Evolutionary conservation across 2,329 filamentous ascomycete species (phyloP), one percentile per base, ranked within the genome.

Genomic region (Chrysoporthe austroafricana): DNA sequence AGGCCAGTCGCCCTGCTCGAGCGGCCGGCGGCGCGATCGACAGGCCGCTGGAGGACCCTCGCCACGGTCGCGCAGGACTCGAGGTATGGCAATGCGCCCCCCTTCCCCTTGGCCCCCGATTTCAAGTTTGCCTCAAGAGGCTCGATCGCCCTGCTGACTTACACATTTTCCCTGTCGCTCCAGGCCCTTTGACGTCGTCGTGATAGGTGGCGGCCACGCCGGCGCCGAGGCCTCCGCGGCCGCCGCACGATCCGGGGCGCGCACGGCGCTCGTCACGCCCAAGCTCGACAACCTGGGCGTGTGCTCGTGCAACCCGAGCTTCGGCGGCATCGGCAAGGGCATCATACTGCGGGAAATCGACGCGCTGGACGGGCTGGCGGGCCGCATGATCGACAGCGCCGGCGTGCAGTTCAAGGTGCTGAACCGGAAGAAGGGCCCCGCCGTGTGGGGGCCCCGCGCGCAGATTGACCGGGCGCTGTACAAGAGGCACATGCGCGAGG

Each of bases 321-420:
- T 99, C 76, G 96, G 96, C 50, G 96, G 96, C n/a, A 98, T 99
- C 73, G 96, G 96, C 57, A 99, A 99, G 78, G 96, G 96, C 18
- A 98, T 93, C 11, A 97, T 99, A 83, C 83, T 99, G 62, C 90
- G 95, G 54, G 96, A 99, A 79, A 90, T 99, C 43, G 96, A 99
- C 81, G 96, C 96, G 0, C 84, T 99, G 69, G 96, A 98, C 75
- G 96, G 96, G 0, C 83, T 99, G 26, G 91, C 94, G 0, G 94
- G 93, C 0, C 87, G 93, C 46, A 90, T 97, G 32, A 93, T 97
- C 68, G 96, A 99, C 80, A 95, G 96, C 77, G 91, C 96, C 3
- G 96, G 93, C 6, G 88, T 97, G n/a, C 95, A 97, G 77, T 99
- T 98, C 78, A 90, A 92, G 71, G 86, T 96, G 21, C 79, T 99